Base-by-base conservation (phyloP, 306 rosid genomes). In the Casuarina equisetifolia region DNA sequence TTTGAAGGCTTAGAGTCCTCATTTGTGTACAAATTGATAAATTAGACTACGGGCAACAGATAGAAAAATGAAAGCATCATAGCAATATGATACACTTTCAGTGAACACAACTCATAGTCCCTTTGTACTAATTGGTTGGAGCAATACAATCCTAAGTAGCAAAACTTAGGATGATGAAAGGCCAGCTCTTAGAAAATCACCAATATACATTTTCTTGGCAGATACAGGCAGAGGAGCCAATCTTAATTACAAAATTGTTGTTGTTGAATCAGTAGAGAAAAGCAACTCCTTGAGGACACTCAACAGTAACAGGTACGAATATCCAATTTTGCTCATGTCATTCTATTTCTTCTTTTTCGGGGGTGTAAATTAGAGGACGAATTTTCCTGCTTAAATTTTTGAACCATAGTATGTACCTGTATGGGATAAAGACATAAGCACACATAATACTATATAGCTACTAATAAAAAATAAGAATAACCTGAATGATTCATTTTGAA, bases 391-490 rank as follows among this genome's bases (percentile, higher is more conserved):
- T 86, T 88, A 72, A 89, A 88, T 78, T 91, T 91, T 74, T 89
- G 77, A 85, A 90, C 89, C 97, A 90, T 86, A 66, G 75, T 77
- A 85, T 89, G 85, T 19, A 86, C 96, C 98, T 94, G 93, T 83
- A 85, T 70, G 74, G 70, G 44, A 58, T 70, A 63, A 59, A 61
- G 58, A 45, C 43, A 79, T 43, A 45, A 73, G 35, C 1, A 69
- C 66, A 45, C 42, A 16, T 16, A 64, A 64, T 16, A 40, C 2
- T 39, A 6, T 64, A 6, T 16, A 44, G 9, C 45, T 12, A 4
- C 70, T 17, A 36, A 64, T 64, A 4, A 4, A 64, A 40, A 39
- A 64, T 16, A n/a, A 40, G 20, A 4, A 16, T 38, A 2, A 36
- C 3, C 1, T 6, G 16, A 38, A 17, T 38, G 16, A 40, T 6